Evolutionary conservation across 1,139 yeast species (phyloP).

Genomic region (Schwanniomyces etchellsii): DNA sequence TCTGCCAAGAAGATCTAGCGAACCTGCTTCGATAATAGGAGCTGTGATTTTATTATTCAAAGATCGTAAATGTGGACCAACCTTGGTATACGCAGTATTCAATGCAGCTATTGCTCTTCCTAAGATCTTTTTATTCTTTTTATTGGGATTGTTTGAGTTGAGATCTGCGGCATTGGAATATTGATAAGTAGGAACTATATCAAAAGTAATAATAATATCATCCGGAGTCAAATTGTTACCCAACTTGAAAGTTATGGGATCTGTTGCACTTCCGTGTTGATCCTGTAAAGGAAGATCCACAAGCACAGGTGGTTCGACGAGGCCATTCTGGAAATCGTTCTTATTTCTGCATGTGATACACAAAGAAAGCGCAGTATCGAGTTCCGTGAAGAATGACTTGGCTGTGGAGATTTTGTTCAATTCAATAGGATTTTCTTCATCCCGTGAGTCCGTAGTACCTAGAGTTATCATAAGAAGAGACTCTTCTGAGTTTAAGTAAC

Average conservation of each 20-base stretch:
- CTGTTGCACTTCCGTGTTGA: slow-evolving; percentile 69
- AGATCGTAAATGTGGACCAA: slow-evolving; percentile 67
- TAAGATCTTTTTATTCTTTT: slow-evolving; percentile 42
- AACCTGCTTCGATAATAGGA: slow-evolving; percentile 72
- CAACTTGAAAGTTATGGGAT: slow-evolving; percentile 74
- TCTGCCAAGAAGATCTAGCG: slow-evolving; percentile 72
- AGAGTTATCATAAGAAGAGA: slow-evolving; percentile 70
- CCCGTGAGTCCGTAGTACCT: slow-evolving; percentile 80
- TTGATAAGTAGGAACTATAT: slow-evolving; percentile 87
- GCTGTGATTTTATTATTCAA: slow-evolving; percentile 61
- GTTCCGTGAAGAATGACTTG: slow-evolving; percentile 71
- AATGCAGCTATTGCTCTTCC: slow-evolving; percentile 86
- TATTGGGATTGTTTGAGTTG: slow-evolving; percentile 3
- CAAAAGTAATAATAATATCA: slow-evolving; percentile 68
- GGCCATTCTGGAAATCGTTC: slow-evolving; percentile 26
- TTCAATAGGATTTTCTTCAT: slow-evolving; percentile 54
- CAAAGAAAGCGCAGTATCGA: slow-evolving; percentile 83
- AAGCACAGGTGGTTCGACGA: slow-evolving; percentile 58
- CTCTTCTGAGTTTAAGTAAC: slow-evolving; percentile 60
- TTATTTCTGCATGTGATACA: slow-evolving; percentile 54
- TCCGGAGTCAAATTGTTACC: slow-evolving; percentile 41
- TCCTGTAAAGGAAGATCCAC: slow-evolving; percentile 85
- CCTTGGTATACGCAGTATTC: slow-evolving; percentile 57
- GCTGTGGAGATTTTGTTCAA: slow-evolving; percentile 70
- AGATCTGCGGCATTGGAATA: slow-evolving; percentile 16